A percentile compares a stretch with the other conserved stretches of the same genome.
These are phyloP conservation scores for Paraphaeosphaeria minitans DNA, from an alignment of 2,329 filamentous ascomycete species.

Conservation along the genomic window DNA sequence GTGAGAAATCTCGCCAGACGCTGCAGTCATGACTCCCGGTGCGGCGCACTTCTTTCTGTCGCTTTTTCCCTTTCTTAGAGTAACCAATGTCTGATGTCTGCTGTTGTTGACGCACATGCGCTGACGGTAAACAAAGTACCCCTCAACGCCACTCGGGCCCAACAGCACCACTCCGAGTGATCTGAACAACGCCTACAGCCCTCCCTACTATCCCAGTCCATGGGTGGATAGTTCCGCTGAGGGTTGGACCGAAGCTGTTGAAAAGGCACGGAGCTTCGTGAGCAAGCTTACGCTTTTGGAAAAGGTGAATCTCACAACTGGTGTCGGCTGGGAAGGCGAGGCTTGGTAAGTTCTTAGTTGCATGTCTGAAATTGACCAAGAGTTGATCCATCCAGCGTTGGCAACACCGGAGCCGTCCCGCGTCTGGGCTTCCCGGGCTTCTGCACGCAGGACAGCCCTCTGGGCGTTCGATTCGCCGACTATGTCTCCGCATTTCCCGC, in stretches of 20 bases:
- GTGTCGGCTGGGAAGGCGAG: constrained; percentile 69
- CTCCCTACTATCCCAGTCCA: constrained; percentile 81
- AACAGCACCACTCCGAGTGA: constrained; percentile 25
- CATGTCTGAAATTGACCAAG: neutral
- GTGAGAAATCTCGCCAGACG: constrained; percentile 20
- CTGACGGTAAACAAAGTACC: constrained; percentile 40
- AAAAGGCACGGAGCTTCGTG: constrained; percentile 77
- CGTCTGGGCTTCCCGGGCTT: constrained; percentile 71
- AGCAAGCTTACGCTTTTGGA: constrained; percentile 81
- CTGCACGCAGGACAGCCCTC: constrained; percentile 86
- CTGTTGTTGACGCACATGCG: constrained; percentile 24
- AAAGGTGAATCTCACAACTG: constrained; percentile 95
- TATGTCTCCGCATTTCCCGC: constrained; percentile 82
- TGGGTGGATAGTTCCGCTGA: constrained; percentile 77
- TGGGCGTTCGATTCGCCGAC: constrained; percentile 78
- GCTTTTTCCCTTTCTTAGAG: constrained; percentile 40
- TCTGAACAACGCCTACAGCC: constrained; percentile 50
- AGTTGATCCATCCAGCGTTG: constrained; percentile 59
- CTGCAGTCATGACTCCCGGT: constrained; percentile 33
- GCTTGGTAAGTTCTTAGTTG: constrained; percentile 26
- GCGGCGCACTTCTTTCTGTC: constrained; percentile 29
- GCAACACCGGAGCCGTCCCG: constrained; percentile 72
- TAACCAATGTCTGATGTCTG: constrained; percentile 25
- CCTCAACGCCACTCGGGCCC: constrained; percentile 30
- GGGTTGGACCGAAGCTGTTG: constrained; percentile 75